Evolutionary conservation across 495 filamentous ascomycete species (phyloP), one percentile per base, ranked within the genome.

Genomic region (Aspergillus sparsus): DNA sequence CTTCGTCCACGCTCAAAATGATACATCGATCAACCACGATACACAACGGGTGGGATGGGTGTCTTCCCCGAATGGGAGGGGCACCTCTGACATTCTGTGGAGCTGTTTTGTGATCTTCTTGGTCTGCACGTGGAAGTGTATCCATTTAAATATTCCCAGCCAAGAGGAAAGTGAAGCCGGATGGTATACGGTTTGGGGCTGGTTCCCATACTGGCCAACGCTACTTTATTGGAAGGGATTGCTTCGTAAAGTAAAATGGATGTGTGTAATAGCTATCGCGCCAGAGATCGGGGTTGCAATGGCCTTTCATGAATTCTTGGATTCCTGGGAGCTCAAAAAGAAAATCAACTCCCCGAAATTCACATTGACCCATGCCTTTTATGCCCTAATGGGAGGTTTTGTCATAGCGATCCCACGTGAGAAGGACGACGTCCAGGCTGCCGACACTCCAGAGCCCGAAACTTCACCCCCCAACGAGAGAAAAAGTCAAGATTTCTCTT

Each of bases 101-200:
- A 46, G 53, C 16, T 56, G 53, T 33, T 45, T 45, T 10, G 41
- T 27, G 1, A 42, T 46, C 21, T 56, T 56, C 39, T 31, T 56
- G 18, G 53, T 56, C 10, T 56, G 53, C n/a, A 46, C 53, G 2
- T 56, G 53, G 53, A 56, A 57, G 12, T 57, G 55, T 11, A 37
- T 44, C 3, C 55, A 57, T 21, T 37, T 49, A 0, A 57, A 57
- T 10, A 13, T 49, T 16, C 55, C 55, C 7, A 49, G 42, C 7
- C 0, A 18, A 1, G 44, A 57, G 13, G 27, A 57, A 27, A 49
- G 55, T 16, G 44, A 57, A 3, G 44, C 55, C 0, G 42, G 44
- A 49, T 57, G 55, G 55, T 44, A 45, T 45, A 45, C 13, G n/a
- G n/a, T 16, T 16, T 2, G 27, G 49, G 49, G 49, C 8, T 52